Percentiles rank a stretch among this genome's conserved stretches.
These are phyloP conservation scores for Simmondsia chinensis DNA, from an alignment of 148 eudicot genomes.

Conservation along the genomic window DNA sequence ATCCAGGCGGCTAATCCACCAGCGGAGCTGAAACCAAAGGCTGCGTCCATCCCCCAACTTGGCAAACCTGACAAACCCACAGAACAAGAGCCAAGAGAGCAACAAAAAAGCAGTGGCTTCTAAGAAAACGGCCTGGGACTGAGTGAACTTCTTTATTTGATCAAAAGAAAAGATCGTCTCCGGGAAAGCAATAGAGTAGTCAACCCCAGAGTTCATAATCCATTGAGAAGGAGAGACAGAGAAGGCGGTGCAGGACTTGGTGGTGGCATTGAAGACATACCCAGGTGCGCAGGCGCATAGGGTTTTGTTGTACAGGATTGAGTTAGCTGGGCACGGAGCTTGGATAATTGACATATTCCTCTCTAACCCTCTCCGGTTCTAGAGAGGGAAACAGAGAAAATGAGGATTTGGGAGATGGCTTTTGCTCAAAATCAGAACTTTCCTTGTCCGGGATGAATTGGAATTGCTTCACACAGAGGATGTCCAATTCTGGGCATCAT, in stretches of 20 bases:
- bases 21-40: conserved; percentile 65
- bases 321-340: conserved; percentile 34
- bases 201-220: conserved; percentile 50
- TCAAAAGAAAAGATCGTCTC: conserved; percentile 60
- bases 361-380: no score
- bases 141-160: conserved; percentile 61
- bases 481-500: no score
- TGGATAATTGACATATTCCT: conserved; percentile 19
- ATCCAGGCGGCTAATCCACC: conserved; percentile 95
- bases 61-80: conserved; percentile 41
- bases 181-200: conserved; percentile 45
- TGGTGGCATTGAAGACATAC: conserved; percentile 35
- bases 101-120: conserved; percentile 54
- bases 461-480: no score
- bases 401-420: no score
- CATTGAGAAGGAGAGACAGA: conserved; percentile 17
- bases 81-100: conserved; percentile 56
- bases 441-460: no score
- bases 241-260: conserved; percentile 36
- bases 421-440: no score
- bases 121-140: conserved; percentile 80
- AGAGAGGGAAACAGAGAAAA: no score
- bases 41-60: conserved; percentile 54
- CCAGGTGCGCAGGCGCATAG: conserved; percentile 79
- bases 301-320: conserved; percentile 49